These are phyloP conservation scores for Hemileccinum rubropunctum DNA, from an alignment of 768 basidiomycete genomes.

Conservation along the genomic window DNA sequence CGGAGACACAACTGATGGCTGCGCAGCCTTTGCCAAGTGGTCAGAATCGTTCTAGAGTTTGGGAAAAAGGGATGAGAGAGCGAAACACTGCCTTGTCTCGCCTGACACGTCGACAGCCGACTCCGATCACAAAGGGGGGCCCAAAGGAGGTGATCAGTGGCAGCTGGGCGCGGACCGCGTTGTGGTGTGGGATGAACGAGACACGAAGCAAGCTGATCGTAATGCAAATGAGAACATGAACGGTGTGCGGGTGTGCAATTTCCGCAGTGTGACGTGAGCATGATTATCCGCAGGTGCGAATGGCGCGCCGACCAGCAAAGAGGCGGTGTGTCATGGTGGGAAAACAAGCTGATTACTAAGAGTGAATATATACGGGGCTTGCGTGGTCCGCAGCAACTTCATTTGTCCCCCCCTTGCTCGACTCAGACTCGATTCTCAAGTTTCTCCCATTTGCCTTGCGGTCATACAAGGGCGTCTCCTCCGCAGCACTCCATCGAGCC, in stretches of 20 bases:
- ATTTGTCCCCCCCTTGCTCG: slow-evolving; percentile 6
- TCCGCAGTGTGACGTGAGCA: slow-evolving; percentile 23
- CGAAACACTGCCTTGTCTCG: too few relatives aligned
- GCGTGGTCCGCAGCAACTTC: slow-evolving; percentile 35
- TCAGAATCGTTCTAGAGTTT: background rate
- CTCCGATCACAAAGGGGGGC: slow-evolving; percentile 25
- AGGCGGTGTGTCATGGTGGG: slow-evolving; percentile 32
- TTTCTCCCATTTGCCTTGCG: slow-evolving; percentile 5
- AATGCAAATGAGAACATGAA: background rate
- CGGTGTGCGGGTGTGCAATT: slow-evolving; percentile 9
- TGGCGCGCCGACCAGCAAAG: slow-evolving; percentile 19
- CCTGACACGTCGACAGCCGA: slow-evolving; percentile 1
- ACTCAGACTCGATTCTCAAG: background rate
- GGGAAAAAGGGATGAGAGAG: background rate
- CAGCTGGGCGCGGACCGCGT: slow-evolving; percentile 19
- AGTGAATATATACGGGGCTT: slow-evolving; percentile 32
- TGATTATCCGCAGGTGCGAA: slow-evolving; percentile 4
- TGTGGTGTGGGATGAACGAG: slow-evolving; percentile 4
- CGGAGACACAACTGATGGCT: background rate
- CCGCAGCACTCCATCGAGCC: slow-evolving; percentile 27
- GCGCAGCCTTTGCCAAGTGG: background rate
- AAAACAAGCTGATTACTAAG: slow-evolving; percentile 32
- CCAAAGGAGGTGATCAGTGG: slow-evolving; percentile 22
- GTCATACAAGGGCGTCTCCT: slow-evolving; percentile 14
- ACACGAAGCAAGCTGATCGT: slow-evolving; percentile 2